A percentile compares a stretch with the other conserved stretches of the same genome.
Conservation (phyloP, 1,139 yeast genomes). For the Zygoascus hellenicus region DNA sequence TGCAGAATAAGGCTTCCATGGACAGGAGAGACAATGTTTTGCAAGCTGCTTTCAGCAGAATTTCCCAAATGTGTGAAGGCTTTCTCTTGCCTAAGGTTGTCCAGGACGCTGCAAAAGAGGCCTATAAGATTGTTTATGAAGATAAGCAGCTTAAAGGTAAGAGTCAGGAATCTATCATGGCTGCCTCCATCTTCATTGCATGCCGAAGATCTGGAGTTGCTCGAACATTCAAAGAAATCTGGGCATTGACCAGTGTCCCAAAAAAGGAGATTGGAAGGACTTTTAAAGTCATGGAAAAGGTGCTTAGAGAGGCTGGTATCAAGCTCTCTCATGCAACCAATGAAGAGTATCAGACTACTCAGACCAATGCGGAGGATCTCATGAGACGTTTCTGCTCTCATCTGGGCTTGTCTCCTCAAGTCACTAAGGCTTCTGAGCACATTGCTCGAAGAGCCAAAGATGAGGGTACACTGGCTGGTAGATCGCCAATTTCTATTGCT, state of each 20-base stretch:
- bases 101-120: slow-evolving; percentile 96
- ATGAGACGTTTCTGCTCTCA: slow-evolving; percentile 96
- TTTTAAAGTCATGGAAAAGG: slow-evolving; percentile 71
- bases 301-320: slow-evolving; percentile 41
- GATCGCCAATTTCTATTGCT: slow-evolving; percentile 96
- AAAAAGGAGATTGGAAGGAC: slow-evolving; percentile 80
- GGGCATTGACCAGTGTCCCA: slow-evolving; percentile 92
- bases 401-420: slow-evolving; percentile 76
- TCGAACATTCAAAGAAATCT: slow-evolving; percentile 91
- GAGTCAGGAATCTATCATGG: slow-evolving; percentile 92
- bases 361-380: slow-evolving; percentile 89
- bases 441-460: slow-evolving; percentile 87
- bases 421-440: slow-evolving; percentile 89
- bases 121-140: slow-evolving; percentile 85
- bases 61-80: slow-evolving; percentile 96
- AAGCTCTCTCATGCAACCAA: slow-evolving; percentile 30
- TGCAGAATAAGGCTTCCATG: slow-evolving; percentile 78
- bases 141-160: slow-evolving; percentile 84
- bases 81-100: slow-evolving; percentile 91
- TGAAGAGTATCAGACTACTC: slow-evolving; percentile 57
- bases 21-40: slow-evolving; percentile 85
- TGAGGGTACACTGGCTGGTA: slow-evolving; percentile 90
- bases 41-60: slow-evolving; percentile 83
- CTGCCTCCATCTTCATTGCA: slow-evolving; percentile 91
- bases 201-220: slow-evolving; percentile 94